Conservation (phyloP, 768 basidiomycete genomes). For the Imleria badia region DNA sequence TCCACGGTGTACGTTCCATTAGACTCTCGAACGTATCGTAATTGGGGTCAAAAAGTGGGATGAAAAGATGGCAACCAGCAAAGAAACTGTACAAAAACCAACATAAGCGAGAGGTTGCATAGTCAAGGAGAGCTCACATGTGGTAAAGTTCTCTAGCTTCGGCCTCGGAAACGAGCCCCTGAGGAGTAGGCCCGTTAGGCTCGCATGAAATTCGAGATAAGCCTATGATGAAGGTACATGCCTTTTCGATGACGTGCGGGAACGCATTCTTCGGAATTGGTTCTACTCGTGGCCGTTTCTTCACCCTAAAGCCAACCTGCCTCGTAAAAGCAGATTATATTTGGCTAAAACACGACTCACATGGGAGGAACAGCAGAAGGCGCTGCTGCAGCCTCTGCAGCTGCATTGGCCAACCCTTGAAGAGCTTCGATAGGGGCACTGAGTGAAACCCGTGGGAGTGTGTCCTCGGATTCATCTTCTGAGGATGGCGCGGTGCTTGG, state of each 20-base stretch:
- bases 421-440: constrained; percentile 94
- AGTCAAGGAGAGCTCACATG: constrained; percentile 55
- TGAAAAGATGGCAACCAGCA: constrained; percentile 94
- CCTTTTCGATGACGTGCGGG: constrained; percentile 89
- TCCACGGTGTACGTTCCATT: constrained; percentile 93
- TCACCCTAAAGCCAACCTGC: constrained; percentile 40
- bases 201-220: neutral
- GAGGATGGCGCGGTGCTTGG: constrained; percentile 82
- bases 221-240: constrained; percentile 15
- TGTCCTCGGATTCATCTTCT: constrained; percentile 90
- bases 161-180: constrained; percentile 82
- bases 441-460: constrained; percentile 76
- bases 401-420: constrained; percentile 92
- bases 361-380: constrained; percentile 64
- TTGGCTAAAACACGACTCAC: constrained; percentile 32
- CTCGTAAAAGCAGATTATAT: neutral
- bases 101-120: neutral
- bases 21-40: constrained; percentile 94
- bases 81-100: constrained; percentile 66
- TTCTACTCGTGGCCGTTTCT: constrained; percentile 83
- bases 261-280: constrained; percentile 84
- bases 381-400: constrained; percentile 87
- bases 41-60: constrained; percentile 88
- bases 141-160: constrained; percentile 92
- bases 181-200: constrained; percentile 6